phyloP scores from a whole-genome alignment of 768 basidiomycete genomes.

The Calocera cornea region DNA sequence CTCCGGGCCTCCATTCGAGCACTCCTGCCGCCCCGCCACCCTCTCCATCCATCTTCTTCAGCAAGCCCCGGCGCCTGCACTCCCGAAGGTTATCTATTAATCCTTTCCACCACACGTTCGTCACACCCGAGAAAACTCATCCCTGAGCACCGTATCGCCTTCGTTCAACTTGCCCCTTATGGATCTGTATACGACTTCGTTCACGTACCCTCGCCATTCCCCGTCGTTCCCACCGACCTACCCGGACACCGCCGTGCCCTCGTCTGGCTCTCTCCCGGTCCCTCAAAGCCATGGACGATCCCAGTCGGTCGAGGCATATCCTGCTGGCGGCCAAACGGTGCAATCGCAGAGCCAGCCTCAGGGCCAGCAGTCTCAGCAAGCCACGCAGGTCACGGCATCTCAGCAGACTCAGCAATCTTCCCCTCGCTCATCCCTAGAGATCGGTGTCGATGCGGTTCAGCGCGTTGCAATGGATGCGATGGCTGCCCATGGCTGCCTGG shows the following conservation, averaged over 20 bases:
- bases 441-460: conserved; percentile 59
- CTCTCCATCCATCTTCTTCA: neutral
- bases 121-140: neutral
- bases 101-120: neutral
- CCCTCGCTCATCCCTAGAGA: conserved; percentile 21
- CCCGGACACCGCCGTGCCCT: conserved; percentile 11
- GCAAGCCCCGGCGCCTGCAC: conserved; percentile 3
- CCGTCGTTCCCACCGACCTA: conserved; percentile 6
- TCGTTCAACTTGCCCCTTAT: conserved; percentile 29
- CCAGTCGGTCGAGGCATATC: neutral
- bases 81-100: conserved; percentile 4
- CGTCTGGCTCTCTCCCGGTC: neutral
- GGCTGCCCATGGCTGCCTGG: conserved; percentile 67
- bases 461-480: conserved; percentile 70
- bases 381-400: neutral
- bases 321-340: neutral
- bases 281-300: neutral
- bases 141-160: neutral
- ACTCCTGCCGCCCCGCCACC: neutral
- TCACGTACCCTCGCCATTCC: conserved; percentile 63
- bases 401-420: neutral
- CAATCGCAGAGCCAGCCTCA: neutral
- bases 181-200: conserved; percentile 93
- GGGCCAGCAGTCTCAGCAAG: neutral
- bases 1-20: conserved; percentile 1